Percentiles rank a stretch among this genome's conserved stretches.
Evolutionary conservation across 148 eudicot genomes (phyloP).

Genomic region (Selenicereus undatus): DNA sequence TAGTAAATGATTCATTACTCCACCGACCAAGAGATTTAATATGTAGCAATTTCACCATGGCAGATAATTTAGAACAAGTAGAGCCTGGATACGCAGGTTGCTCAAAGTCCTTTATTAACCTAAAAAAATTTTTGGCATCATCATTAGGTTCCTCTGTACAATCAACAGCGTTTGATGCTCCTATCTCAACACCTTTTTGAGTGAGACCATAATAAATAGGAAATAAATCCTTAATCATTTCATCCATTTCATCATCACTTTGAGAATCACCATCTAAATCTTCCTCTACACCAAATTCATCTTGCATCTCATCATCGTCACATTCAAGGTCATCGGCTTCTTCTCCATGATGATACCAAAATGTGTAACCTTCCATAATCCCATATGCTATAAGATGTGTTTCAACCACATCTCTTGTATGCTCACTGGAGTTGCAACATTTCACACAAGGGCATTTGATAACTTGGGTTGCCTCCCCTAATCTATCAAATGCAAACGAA

Average conservation of each 20-base stretch:
- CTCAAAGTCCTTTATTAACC: neutral
- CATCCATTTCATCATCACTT: neutral
- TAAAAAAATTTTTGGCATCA: neutral
- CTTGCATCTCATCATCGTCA: neutral
- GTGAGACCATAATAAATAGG: neutral
- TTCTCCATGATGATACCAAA: slow-evolving; percentile 5
- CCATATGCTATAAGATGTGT: neutral
- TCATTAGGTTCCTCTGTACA: neutral
- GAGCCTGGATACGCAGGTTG: neutral
- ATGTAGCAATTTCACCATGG: neutral
- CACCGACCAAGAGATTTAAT: neutral
- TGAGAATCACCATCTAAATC: neutral
- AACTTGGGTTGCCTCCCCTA: too few relatives aligned
- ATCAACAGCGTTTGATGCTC: neutral
- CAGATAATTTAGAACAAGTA: neutral
- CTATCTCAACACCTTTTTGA: neutral
- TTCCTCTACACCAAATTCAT: neutral
- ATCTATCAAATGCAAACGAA: too few relatives aligned
- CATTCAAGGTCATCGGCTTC: neutral
- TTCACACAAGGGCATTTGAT: too few relatives aligned
- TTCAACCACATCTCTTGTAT: too few relatives aligned
- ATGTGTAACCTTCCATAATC: neutral
- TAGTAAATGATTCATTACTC: slow-evolving; percentile 7
- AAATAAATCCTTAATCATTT: neutral
- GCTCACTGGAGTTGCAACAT: too few relatives aligned